phyloP scores from a whole-genome alignment of 352 stramenopile species.

The Phytopythium aichiense region DNA sequence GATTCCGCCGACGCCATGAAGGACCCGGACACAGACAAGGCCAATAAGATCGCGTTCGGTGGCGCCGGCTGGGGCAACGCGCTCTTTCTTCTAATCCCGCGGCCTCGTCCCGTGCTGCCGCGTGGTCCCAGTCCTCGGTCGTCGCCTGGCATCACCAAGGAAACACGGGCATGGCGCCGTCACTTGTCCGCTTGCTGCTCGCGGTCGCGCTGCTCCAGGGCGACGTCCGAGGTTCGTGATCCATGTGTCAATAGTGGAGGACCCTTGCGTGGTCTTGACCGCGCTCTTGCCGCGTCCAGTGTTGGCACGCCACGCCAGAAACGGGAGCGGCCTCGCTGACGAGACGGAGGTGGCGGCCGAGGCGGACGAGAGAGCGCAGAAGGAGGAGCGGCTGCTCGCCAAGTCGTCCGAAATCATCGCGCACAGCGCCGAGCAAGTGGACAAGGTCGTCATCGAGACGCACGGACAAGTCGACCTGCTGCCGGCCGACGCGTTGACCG shows the following conservation, averaged over 20 bases:
- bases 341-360: neutral
- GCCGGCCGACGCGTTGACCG: neutral
- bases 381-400: neutral
- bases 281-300: neutral
- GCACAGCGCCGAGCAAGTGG: constrained; percentile 5
- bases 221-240: neutral
- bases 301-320: neutral
- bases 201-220: neutral
- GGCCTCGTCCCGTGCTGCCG: too few species aligned
- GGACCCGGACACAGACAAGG: neutral
- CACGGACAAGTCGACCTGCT: neutral
- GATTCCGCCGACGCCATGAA: neutral
- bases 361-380: neutral
- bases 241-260: too few species aligned
- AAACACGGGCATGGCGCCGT: neutral
- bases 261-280: neutral
- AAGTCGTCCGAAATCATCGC: neutral
- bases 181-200: neutral
- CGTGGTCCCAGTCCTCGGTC: neutral
- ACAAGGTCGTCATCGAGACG: constrained; percentile 4
- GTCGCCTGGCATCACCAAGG: neutral
- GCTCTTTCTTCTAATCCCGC: constrained; percentile 3
- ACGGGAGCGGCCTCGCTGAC: neutral
- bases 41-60: neutral
- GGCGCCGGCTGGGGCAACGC: neutral